Conservation (phyloP, 805 yeast species). For the Ascoidea rubescens region DNA sequence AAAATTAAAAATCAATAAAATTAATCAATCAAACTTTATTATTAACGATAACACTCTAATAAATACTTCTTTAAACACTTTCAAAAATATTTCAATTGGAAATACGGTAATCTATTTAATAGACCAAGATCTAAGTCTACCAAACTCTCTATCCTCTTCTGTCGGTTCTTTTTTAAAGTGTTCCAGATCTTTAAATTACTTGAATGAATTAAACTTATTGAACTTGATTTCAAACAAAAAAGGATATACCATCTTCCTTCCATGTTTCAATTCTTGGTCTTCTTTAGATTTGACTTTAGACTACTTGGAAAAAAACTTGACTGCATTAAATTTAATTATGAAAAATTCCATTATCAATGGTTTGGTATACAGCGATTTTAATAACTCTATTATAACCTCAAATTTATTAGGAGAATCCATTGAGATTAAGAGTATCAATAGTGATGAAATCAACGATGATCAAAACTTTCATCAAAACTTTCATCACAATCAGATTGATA, state of each 20-base stretch:
- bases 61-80: constrained; percentile 10
- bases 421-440: constrained; percentile 8
- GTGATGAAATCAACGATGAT: not conserved
- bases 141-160: constrained; percentile 48
- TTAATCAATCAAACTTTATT: constrained; percentile 17
- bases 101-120: constrained; percentile 55
- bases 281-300: constrained; percentile 42
- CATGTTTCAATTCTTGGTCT: constrained; percentile 67
- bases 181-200: constrained; percentile 45
- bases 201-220: constrained; percentile 37
- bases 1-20: constrained; percentile 31
- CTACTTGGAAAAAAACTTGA: constrained; percentile 38
- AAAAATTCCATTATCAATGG: constrained; percentile 48
- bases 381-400: constrained; percentile 17
- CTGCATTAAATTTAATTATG: constrained; percentile 37
- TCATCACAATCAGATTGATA: no score
- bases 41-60: constrained; percentile 48
- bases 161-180: constrained; percentile 52
- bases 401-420: constrained; percentile 18
- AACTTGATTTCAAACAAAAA: constrained; percentile 35
- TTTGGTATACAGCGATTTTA: constrained; percentile 52
- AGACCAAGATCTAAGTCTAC: constrained; percentile 46
- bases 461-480: no score
- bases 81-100: constrained; percentile 36
- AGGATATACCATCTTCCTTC: constrained; percentile 70